Evolutionary conservation across 1,139 yeast species (phyloP).

Genomic region (Fermentozyma sake): DNA sequence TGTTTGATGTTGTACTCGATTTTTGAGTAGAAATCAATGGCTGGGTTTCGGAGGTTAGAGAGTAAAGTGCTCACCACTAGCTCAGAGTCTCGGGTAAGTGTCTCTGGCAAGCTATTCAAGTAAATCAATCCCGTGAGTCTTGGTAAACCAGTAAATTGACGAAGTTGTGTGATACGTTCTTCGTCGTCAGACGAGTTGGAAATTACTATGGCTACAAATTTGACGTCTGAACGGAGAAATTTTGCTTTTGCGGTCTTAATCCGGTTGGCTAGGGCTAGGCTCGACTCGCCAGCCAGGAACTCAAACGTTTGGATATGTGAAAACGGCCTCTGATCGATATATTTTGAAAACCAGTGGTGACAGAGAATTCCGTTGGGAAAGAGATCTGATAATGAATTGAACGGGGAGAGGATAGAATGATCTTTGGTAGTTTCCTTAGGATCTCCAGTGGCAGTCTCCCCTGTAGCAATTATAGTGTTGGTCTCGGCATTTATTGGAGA

Average conservation of each 20-base stretch:
- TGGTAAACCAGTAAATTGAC: conserved; percentile 29
- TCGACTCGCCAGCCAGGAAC: conserved; percentile 10
- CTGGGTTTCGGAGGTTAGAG: conserved; percentile 25
- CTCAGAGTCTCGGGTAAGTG: conserved; percentile 25
- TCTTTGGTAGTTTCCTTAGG: too few relatives aligned
- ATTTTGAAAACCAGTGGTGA: conserved; percentile 34
- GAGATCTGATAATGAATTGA: conserved; percentile 31
- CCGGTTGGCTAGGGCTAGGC: conserved; percentile 11
- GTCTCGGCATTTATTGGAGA: too few relatives aligned
- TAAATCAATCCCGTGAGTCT: conserved; percentile 27
- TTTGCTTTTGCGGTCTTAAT: conserved; percentile 16
- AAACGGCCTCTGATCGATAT: conserved; percentile 27
- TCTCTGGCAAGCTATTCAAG: conserved; percentile 12
- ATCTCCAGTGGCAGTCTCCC: conserved; percentile 1
- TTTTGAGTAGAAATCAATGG: conserved; percentile 31
- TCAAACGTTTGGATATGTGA: conserved; percentile 21
- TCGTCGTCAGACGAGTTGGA: conserved; percentile 15
- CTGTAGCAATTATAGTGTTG: neutral
- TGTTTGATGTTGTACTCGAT: conserved; percentile 32
- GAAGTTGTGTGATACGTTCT: conserved; percentile 19
- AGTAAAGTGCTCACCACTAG: conserved; percentile 25
- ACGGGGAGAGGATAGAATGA: conserved; percentile 37
- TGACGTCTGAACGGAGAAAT: conserved; percentile 17
- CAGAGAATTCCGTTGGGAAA: conserved; percentile 43
- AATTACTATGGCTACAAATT: conserved; percentile 27